Percentiles rank a stretch among this genome's conserved stretches.
phyloP scores from a whole-genome alignment of 2,329 filamentous ascomycete species.

The Nakataea oryzae region DNA sequence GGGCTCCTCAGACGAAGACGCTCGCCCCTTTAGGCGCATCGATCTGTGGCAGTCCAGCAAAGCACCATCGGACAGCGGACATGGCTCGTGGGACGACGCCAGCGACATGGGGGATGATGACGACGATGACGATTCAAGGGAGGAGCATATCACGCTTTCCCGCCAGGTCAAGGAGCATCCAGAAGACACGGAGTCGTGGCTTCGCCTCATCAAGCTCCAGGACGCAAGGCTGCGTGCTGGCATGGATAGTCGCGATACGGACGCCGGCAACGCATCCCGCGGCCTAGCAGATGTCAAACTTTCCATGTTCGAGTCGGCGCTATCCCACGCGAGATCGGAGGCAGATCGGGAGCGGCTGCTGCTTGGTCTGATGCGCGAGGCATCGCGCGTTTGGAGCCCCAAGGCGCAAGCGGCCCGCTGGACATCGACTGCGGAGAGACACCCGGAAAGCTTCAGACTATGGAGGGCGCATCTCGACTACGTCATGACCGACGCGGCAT shows the following conservation, averaged over 20 bases:
- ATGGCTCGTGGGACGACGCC: slow-evolving; percentile 15
- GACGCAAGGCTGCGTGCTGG: slow-evolving; percentile 30
- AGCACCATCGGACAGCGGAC: slow-evolving; percentile 37
- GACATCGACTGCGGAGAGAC: slow-evolving; percentile 34
- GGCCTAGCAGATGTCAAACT: slow-evolving; percentile 72
- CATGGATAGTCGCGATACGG: slow-evolving; percentile 15
- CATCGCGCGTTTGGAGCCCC: slow-evolving; percentile 60
- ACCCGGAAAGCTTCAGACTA: slow-evolving; percentile 48
- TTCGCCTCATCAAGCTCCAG: slow-evolving; percentile 71
- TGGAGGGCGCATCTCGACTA: slow-evolving; percentile 70
- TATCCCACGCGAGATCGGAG: slow-evolving; percentile 40
- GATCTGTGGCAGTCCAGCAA: slow-evolving; percentile 41
- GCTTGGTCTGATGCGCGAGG: slow-evolving; percentile 62
- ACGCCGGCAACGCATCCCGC: slow-evolving; percentile 45
- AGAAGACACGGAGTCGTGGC: slow-evolving; percentile 60
- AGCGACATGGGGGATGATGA: slow-evolving; percentile 23
- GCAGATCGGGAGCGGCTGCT: slow-evolving; percentile 49
- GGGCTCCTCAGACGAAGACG: slow-evolving; percentile 28
- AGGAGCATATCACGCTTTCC: slow-evolving; percentile 50
- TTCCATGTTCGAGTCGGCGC: slow-evolving; percentile 67
- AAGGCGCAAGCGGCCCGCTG: slow-evolving; percentile 54
- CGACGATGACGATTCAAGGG: slow-evolving; percentile 30
- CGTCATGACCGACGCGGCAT: slow-evolving; percentile 55
- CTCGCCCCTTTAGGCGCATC: slow-evolving; percentile 53
- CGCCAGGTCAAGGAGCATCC: slow-evolving; percentile 55